phyloP scores from a whole-genome alignment of 352 stramenopile genomes.

The Pythium monospermum region DNA sequence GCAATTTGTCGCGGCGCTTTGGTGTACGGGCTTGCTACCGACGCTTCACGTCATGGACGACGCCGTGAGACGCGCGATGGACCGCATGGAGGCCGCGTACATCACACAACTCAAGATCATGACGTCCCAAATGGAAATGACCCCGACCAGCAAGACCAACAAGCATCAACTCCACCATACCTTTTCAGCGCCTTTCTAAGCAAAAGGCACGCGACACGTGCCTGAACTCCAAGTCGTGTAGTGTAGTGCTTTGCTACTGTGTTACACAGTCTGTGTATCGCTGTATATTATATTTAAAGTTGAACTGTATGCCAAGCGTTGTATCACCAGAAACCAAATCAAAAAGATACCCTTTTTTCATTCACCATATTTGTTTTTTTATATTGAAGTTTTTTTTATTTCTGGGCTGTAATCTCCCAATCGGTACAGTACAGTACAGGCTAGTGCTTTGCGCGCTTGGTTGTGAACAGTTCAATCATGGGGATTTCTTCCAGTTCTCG shows the following conservation, averaged over 20 bases:
- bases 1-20: slow-evolving; percentile 64
- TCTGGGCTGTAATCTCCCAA: slow-evolving; percentile 5
- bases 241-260: too few relatives aligned
- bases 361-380: too few relatives aligned
- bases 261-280: too few relatives aligned
- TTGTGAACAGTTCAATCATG: slow-evolving; percentile 79
- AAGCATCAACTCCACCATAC: slow-evolving; percentile 15
- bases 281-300: not conserved
- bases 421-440: too few relatives aligned
- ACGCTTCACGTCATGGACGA: slow-evolving; percentile 50
- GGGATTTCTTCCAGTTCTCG: slow-evolving; percentile 86
- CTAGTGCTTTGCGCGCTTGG: slow-evolving; percentile 53
- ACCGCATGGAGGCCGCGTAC: slow-evolving; percentile 69
- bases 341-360: too few relatives aligned
- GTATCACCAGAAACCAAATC: not conserved
- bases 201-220: too few relatives aligned
- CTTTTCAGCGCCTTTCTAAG: slow-evolving; percentile 16
- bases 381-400: not conserved
- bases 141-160: too few relatives aligned
- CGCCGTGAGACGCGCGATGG: slow-evolving; percentile 50
- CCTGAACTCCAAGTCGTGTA: too few relatives aligned
- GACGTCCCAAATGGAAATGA: slow-evolving; percentile 37
- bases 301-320: not conserved
- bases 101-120: slow-evolving; percentile 67
- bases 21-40: slow-evolving; percentile 43